Base-by-base conservation (phyloP, 1,284 basidiomycete species). In the Heterobasidion parviporum region DNA sequence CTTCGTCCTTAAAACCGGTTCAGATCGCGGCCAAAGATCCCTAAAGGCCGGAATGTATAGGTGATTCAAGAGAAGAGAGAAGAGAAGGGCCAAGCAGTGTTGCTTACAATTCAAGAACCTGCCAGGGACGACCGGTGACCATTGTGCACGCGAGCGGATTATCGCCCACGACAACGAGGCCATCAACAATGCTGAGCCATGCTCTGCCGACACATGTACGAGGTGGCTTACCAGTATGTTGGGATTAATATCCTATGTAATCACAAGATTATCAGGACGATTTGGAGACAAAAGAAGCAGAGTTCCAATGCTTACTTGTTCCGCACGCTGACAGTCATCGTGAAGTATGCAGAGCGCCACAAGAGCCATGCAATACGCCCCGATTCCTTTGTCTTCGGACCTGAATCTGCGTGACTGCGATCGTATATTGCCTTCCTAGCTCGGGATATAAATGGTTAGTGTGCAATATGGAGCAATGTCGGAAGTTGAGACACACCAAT, bases 331-430 rank as follows among this genome's bases (percentile, higher is more conserved):
- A 94, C 73, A 2, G 87, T 86, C 78, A 85, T 83, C 6, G 86
- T 88, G 64, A 89, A 87, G 69, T 92, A 90, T 2, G 89, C 89
- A 26, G 83, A 85, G 56, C 88, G 74, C 89, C 89, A 91, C 44
- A 89, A 71, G 32, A 91, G 71, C 85, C 87, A 92, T n/a, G 89
- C 88, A 43, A 86, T 57, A 59, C 81, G 73, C 26, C 89, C 89
- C 38, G 83, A 77, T 64, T 87, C 81, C 64, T 83, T 85, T 45
- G 76, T 74, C 67, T 86, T 77, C 54, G 81, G 79, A 7, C 79
- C 80, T 5, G 74, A 72, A 53, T 79, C 75, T 36, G 73, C 73
- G 2, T 75, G 70, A 47, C 79, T 74, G 38, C 81, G 74, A 67
- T 91, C 82, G 64, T 91, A 91, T 15, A 92, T 80, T 9, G 90